Evolutionary conservation across 192 early-diverging fungal genomes (phyloP).

Genomic region (Podila clonocystis): DNA sequence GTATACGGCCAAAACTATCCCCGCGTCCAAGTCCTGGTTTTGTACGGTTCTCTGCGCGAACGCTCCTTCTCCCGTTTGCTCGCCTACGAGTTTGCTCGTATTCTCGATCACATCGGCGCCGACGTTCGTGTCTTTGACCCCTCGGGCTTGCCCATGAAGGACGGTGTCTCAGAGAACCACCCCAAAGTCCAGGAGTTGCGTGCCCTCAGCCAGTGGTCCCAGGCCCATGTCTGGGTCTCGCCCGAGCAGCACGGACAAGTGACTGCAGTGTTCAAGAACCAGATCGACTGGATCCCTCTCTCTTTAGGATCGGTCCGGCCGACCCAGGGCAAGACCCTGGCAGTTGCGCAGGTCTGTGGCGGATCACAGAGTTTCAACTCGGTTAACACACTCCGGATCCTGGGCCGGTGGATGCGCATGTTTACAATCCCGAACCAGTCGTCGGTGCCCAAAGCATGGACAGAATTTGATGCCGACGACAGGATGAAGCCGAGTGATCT

Average conservation of each 20-base stretch:
- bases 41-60: constrained; percentile 60
- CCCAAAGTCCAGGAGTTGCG: constrained; percentile 61
- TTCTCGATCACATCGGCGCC: constrained; percentile 59
- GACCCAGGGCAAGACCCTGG: constrained; percentile 54
- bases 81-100: constrained; percentile 59
- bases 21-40: constrained; percentile 53
- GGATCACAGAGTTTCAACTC: constrained; percentile 64
- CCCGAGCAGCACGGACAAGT: constrained; percentile 65
- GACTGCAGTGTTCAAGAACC: constrained; percentile 64
- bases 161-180: constrained; percentile 58
- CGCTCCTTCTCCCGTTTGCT: constrained; percentile 61
- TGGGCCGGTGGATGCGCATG: constrained; percentile 68
- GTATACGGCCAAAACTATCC: constrained; percentile 19
- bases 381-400: constrained; percentile 58
- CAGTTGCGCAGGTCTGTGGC: constrained; percentile 58
- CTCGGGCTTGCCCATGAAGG: constrained; percentile 59
- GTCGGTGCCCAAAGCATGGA: constrained; percentile 66
- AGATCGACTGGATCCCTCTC: constrained; percentile 63
- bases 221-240: constrained; percentile 63
- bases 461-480: constrained; percentile 59
- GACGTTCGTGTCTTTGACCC: constrained; percentile 63
- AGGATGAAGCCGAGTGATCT: constrained; percentile 54
- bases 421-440: constrained; percentile 63
- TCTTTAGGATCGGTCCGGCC: constrained; percentile 54
- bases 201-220: constrained; percentile 58